Evolutionary conservation across 140 eudicot genomes (phyloP), one percentile per base, ranked within the genome.

Genomic region (Anethum foeniculum): DNA sequence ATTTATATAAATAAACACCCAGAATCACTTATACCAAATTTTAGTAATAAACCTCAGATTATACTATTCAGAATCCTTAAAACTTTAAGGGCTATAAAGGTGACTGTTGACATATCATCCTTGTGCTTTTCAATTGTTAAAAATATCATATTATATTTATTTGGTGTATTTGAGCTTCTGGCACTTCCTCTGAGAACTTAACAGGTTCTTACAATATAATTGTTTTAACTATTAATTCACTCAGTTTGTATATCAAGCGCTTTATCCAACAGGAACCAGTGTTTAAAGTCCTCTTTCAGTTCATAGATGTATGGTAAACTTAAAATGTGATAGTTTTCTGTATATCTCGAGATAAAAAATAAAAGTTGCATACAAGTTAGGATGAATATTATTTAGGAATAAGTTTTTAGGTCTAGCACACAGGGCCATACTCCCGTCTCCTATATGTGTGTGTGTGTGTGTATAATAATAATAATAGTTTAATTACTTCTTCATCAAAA

Each of bases 141-240:
- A 27, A n/a, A 73, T 1, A 23, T 13, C 3, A 13, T 14, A 43
- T 43, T n/a, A 47, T 43, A 21, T 46, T 49, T 36, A 75, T 12
- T 75, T 46, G 60, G 78, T 39, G 32, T n/a, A 47, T n/a, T 39
- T 43, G 77, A 73, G 77, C 34, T 15, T 41, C 52, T 73, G 36
- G 18, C 77, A 36, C 52, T 41, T 39, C 34, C 15, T 46, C 58
- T 10, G 21, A 75, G 32, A 51, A 75, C 39, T 27, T 75, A 30
- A 65, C 34, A 27, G 15, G 38, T 65, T 19, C 0, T n/a, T 73
- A 16, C 21, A n/a, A 23, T 36, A 16, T 71, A 13, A 7, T 34
- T 69, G 23, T n/a, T 39, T 34, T 1, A 16, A 23, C 54, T 39
- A 6, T 3, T 10, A 48, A 73, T 25, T 43, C 7, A 7, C 30